These are phyloP conservation scores for Zygotorulaspora chibaensis DNA, from an alignment of 805 yeast species.

Conservation along the genomic window DNA sequence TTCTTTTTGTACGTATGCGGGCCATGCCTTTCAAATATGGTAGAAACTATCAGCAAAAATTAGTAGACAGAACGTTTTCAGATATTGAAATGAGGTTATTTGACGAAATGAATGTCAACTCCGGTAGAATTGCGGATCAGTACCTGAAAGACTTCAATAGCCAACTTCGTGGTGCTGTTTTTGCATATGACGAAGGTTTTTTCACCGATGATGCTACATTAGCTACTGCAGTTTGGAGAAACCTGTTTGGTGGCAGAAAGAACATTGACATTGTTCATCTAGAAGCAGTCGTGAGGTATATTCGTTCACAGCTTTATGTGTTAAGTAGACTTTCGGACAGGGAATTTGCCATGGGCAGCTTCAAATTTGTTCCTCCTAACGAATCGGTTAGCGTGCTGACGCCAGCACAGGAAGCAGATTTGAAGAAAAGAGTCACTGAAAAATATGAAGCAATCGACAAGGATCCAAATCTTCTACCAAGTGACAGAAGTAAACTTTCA, in stretches of 20 bases:
- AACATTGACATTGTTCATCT: slow-evolving; percentile 77
- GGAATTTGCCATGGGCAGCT: slow-evolving; percentile 89
- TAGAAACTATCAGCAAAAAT: slow-evolving; percentile 82
- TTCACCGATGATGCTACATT: slow-evolving; percentile 71
- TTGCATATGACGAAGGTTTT: slow-evolving; percentile 91
- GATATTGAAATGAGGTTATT: slow-evolving; percentile 85
- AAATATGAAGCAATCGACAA: slow-evolving; percentile 49
- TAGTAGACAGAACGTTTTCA: slow-evolving; percentile 81
- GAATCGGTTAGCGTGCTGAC: slow-evolving; percentile 71
- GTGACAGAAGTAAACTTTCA: slow-evolving; percentile 51
- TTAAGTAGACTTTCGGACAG: slow-evolving; percentile 81
- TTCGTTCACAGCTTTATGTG: slow-evolving; percentile 85
- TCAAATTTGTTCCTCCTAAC: slow-evolving; percentile 78
- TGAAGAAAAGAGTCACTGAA: slow-evolving; percentile 47
- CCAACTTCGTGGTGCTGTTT: slow-evolving; percentile 83
- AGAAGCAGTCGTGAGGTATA: slow-evolving; percentile 85
- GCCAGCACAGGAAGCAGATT: slow-evolving; percentile 53
- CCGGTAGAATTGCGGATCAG: slow-evolving; percentile 76
- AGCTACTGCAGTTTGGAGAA: slow-evolving; percentile 84
- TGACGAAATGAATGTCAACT: slow-evolving; percentile 78
- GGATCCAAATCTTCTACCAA: slow-evolving; percentile 48
- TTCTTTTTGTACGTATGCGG: slow-evolving; percentile 90
- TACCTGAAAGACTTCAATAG: slow-evolving; percentile 87
- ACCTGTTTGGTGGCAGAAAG: slow-evolving; percentile 79
- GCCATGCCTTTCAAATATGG: slow-evolving; percentile 91